These are phyloP conservation scores for Arthrocladium fulminans DNA, from an alignment of 2,329 filamentous ascomycete species.

Conservation along the genomic window DNA sequence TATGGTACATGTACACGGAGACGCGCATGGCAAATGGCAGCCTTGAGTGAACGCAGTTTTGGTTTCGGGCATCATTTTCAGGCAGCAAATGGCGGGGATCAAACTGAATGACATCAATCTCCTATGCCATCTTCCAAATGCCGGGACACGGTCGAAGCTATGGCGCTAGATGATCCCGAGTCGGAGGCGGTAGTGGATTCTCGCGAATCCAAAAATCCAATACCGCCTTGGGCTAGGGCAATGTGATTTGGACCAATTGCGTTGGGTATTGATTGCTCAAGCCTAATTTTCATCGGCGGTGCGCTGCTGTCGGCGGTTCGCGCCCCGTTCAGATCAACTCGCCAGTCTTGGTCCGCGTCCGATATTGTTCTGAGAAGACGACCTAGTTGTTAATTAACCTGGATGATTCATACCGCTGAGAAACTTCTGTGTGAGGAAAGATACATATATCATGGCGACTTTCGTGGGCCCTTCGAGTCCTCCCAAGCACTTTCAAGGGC, in stretches of 20 bases:
- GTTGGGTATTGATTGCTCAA: too few species aligned
- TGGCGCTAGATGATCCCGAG: too few species aligned
- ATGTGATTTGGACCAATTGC: too few species aligned
- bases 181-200: too few species aligned
- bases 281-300: too few species aligned
- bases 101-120: not conserved
- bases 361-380: not conserved
- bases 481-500: not conserved
- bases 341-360: not conserved
- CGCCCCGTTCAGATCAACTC: not conserved
- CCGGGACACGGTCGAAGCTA: too few species aligned
- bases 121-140: too few species aligned
- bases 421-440: not conserved
- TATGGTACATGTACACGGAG: not conserved
- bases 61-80: not conserved
- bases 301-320: too few species aligned
- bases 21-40: not conserved
- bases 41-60: too few species aligned
- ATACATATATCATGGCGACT: not conserved
- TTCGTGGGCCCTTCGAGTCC: not conserved
- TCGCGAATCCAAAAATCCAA: too few species aligned
- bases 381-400: not conserved
- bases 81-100: not conserved
- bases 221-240: too few species aligned
- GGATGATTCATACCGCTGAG: not conserved